Evolutionary conservation across 2,329 filamentous ascomycete genomes (phyloP).

Genomic region (Ceratocystis albifundus): DNA sequence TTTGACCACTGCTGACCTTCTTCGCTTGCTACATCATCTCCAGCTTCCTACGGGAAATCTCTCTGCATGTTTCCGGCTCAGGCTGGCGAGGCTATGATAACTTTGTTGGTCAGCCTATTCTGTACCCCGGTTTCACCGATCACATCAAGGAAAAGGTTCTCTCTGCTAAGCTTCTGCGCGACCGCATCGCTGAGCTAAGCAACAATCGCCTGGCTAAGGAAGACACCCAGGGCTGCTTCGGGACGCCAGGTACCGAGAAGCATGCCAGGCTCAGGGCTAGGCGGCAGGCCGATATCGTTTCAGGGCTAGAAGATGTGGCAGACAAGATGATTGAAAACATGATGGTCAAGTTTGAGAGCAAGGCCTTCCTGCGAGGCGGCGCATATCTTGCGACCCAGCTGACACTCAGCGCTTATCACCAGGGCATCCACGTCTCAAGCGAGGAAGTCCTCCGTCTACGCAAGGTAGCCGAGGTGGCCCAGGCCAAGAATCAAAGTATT

Average conservation of each 20-base stretch:
- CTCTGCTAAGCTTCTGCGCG: slow-evolving; percentile 60
- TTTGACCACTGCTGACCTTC: background rate
- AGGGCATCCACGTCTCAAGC: slow-evolving; percentile 91
- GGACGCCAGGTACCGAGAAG: slow-evolving; percentile 29
- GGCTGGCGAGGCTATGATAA: slow-evolving; percentile 93
- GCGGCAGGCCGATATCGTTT: slow-evolving; percentile 31
- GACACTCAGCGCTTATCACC: slow-evolving; percentile 84
- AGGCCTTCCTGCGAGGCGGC: slow-evolving; percentile 77
- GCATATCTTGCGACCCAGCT: slow-evolving; percentile 86
- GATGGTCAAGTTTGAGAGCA: slow-evolving; percentile 99
- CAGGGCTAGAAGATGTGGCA: slow-evolving; percentile 64
- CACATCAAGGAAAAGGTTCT: slow-evolving; percentile 74
- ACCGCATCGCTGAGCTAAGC: slow-evolving; percentile 65
- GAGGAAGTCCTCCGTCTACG: slow-evolving; percentile 79
- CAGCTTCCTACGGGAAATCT: slow-evolving; percentile 87
- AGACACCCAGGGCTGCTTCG: slow-evolving; percentile 43
- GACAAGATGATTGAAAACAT: slow-evolving; percentile 83
- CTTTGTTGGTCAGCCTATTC: slow-evolving; percentile 82
- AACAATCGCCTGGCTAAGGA: slow-evolving; percentile 68
- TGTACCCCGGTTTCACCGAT: slow-evolving; percentile 84
- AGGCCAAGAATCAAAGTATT: slow-evolving; percentile 82
- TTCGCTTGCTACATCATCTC: background rate
- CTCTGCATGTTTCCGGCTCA: slow-evolving; percentile 79
- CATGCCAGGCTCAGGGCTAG: slow-evolving; percentile 12
- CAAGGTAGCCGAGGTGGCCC: slow-evolving; percentile 70